These are phyloP conservation scores for Neonothopanus nambi DNA, from an alignment of 1,284 basidiomycete species.

Conservation along the genomic window DNA sequence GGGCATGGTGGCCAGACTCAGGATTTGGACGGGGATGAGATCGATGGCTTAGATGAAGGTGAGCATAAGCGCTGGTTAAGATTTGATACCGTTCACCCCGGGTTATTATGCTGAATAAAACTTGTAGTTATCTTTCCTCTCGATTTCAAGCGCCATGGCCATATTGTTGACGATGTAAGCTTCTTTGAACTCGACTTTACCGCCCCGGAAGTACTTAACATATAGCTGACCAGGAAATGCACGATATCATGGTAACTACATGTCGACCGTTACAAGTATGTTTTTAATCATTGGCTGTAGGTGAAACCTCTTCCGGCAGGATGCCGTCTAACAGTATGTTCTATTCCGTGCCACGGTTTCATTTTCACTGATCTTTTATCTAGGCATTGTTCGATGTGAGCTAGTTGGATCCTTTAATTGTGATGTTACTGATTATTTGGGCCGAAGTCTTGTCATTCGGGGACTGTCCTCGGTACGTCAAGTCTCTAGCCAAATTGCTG, in stretches of 20 bases:
- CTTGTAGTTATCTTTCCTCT: constrained; percentile 66
- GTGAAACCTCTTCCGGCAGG: constrained; percentile 58
- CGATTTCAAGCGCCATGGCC: constrained; percentile 68
- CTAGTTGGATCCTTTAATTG: constrained; percentile 6
- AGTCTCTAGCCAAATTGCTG: neutral
- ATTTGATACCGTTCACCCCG: neutral
- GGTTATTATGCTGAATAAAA: too few relatives aligned
- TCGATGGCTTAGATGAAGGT: constrained; percentile 74
- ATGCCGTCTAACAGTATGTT: constrained; percentile 69
- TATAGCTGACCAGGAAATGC: constrained; percentile 60
- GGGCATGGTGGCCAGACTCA: constrained; percentile 84
- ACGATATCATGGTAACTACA: constrained; percentile 53
- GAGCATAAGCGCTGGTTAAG: constrained; percentile 13
- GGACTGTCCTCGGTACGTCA: constrained; percentile 56
- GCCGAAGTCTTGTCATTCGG: constrained; percentile 61
- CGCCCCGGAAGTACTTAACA: too few relatives aligned
- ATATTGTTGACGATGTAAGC: constrained; percentile 78
- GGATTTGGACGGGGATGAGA: constrained; percentile 69
- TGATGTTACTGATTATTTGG: neutral
- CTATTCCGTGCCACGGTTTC: constrained; percentile 1
- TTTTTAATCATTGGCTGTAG: constrained; percentile 28
- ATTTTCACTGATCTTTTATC: constrained; percentile 6
- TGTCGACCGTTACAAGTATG: constrained; percentile 3
- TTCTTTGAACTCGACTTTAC: neutral
- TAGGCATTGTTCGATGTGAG: constrained; percentile 73